These are phyloP conservation scores for Colletotrichum filicis DNA, from an alignment of 2,329 filamentous ascomycete species.

Conservation along the genomic window DNA sequence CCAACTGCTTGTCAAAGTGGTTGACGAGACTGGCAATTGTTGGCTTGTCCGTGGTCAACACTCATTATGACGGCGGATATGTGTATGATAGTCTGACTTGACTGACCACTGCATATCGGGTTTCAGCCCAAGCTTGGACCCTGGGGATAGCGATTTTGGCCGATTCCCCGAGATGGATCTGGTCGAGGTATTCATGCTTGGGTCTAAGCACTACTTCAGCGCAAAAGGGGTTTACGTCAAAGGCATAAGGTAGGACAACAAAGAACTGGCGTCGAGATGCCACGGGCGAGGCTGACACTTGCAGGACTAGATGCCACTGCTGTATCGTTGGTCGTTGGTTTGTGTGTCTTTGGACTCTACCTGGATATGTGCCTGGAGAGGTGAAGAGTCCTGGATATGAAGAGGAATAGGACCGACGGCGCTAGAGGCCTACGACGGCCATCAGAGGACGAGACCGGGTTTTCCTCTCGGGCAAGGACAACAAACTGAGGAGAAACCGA, in stretches of 20 bases:
- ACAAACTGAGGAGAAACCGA: background rate
- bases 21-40: background rate
- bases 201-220: conserved; percentile 10
- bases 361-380: background rate
- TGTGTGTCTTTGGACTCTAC: background rate
- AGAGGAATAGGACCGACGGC: background rate
- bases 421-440: background rate
- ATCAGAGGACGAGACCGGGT: background rate
- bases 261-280: conserved; percentile 3
- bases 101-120: conserved; percentile 20
- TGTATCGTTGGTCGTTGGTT: background rate
- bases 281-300: background rate
- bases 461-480: background rate
- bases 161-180: background rate
- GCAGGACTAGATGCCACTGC: background rate
- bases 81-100: conserved; percentile 13
- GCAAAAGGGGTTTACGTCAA: conserved; percentile 23
- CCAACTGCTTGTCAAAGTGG: background rate
- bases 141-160: conserved; percentile 26
- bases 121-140: conserved; percentile 34
- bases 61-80: background rate
- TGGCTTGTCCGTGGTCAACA: background rate
- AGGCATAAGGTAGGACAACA: conserved; percentile 7
- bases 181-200: conserved; percentile 8
- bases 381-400: conserved; percentile 4